Evolutionary conservation across 768 basidiomycete species (phyloP).

Genomic region (Boletellus sp.): DNA sequence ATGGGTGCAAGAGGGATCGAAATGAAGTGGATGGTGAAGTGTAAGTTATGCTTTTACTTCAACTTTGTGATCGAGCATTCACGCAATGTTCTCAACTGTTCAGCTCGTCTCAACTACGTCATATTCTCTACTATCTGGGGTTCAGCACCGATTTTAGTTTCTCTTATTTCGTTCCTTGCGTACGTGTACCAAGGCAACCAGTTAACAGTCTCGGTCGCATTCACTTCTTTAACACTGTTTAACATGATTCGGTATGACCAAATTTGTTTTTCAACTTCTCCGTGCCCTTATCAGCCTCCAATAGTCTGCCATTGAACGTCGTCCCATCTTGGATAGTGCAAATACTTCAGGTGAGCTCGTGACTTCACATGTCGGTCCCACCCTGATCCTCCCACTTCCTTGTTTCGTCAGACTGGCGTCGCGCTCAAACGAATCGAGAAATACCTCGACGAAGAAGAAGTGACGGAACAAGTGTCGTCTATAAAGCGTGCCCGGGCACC

Average conservation of each 20-base stretch:
- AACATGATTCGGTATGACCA: constrained; percentile 65
- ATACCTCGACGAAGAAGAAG: constrained; percentile 61
- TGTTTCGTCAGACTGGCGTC: constrained; percentile 44
- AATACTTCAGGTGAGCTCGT: constrained; percentile 49
- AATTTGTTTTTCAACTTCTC: not conserved
- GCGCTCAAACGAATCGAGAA: constrained; percentile 57
- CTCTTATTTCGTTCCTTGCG: constrained; percentile 72
- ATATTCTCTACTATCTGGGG: constrained; percentile 72
- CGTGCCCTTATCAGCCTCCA: not conserved
- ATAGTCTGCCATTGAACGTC: constrained; percentile 66
- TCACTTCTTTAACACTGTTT: constrained; percentile 86
- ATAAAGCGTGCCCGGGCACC: constrained; percentile 40
- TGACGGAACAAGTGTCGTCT: constrained; percentile 55
- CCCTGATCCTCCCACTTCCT: not conserved
- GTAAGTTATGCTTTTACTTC: constrained; percentile 32
- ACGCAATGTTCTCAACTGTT: not conserved
- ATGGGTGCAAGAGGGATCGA: constrained; percentile 58
- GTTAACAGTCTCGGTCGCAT: constrained; percentile 76
- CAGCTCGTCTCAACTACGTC: constrained; percentile 69
- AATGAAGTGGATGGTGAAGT: constrained; percentile 73
- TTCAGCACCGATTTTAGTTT: constrained; percentile 73
- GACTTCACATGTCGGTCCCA: too few relatives aligned
- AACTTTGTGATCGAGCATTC: not conserved
- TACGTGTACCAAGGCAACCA: constrained; percentile 71
- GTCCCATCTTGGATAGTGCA: constrained; percentile 80